A percentile compares a stretch with the other conserved stretches of the same genome.
These are phyloP conservation scores for Aspergillus carlsbadensis DNA, from an alignment of 495 filamentous ascomycete genomes.

Conservation along the genomic window DNA sequence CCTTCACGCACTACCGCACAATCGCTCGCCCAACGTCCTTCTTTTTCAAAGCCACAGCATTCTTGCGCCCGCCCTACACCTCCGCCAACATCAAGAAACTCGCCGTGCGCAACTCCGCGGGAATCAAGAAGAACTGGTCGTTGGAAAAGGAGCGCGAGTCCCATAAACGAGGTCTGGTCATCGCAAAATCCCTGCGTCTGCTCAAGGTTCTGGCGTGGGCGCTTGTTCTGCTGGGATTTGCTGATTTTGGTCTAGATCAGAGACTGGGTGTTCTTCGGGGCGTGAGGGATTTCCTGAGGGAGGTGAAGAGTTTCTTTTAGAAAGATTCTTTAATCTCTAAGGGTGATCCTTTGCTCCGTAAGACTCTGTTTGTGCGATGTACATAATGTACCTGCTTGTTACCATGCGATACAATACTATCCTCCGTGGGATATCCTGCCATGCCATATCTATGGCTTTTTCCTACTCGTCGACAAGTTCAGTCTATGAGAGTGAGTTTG, in stretches of 20 bases:
- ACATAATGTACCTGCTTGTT: too few species aligned
- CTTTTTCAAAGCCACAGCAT: constrained; percentile 1
- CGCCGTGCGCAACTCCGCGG: constrained; percentile 6
- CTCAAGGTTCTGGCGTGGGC: not conserved
- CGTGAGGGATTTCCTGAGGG: not conserved
- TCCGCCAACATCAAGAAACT: constrained; percentile 11
- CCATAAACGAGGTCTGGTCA: not conserved
- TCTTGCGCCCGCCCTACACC: constrained; percentile 13
- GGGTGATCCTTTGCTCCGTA: too few species aligned
- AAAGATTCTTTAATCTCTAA: not conserved
- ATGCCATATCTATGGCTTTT: not conserved
- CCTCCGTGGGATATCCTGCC: not conserved
- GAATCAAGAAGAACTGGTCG: constrained; percentile 11
- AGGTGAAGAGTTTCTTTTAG: constrained; percentile 5
- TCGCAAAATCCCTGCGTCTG: not conserved
- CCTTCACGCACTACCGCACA: constrained; percentile 70
- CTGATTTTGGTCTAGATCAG: constrained; percentile 7
- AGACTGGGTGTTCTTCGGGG: not conserved
- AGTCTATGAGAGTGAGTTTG: not conserved
- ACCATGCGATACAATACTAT: too few species aligned
- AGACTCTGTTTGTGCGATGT: too few species aligned
- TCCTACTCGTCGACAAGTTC: not conserved
- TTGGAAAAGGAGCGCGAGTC: constrained; percentile 13
- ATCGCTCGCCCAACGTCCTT: constrained; percentile 13
- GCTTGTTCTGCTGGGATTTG: not conserved